Percentiles rank a stretch among this genome's conserved stretches.
These are phyloP conservation scores for Phytophthora pistaciae DNA, from an alignment of 352 stramenopile genomes.

Conservation along the genomic window DNA sequence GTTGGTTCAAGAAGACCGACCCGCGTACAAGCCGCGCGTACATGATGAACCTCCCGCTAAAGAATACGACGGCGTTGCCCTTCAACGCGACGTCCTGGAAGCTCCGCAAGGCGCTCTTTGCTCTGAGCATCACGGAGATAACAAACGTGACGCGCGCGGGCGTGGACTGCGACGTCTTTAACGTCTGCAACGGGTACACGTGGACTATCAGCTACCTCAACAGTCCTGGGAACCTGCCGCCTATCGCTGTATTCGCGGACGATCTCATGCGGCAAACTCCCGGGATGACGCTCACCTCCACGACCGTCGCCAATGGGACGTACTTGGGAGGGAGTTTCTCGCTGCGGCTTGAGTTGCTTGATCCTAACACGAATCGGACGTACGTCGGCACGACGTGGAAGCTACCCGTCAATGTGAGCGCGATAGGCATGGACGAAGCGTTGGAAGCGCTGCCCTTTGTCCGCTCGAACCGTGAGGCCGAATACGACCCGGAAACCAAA, in stretches of 20 bases:
- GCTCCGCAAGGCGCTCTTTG: conserved; percentile 47
- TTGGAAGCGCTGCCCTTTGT: conserved; percentile 76
- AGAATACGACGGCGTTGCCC: conserved; percentile 53
- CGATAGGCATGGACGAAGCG: conserved; percentile 76
- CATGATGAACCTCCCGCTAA: conserved; percentile 38
- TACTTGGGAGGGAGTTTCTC: conserved; percentile 75
- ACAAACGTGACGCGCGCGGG: conserved; percentile 45
- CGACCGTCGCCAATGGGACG: conserved; percentile 75
- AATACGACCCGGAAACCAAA: conserved; percentile 67
- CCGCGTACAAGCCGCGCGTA: conserved; percentile 53
- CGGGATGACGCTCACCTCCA: conserved; percentile 26
- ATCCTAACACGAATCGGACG: conserved; percentile 45
- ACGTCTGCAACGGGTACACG: conserved; percentile 70
- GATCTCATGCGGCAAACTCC: conserved; percentile 43
- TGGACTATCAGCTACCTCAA: conserved; percentile 75
- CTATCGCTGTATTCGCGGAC: conserved; percentile 55
- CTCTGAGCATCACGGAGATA: conserved; percentile 51
- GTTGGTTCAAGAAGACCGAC: conserved; percentile 61
- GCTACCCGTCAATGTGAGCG: conserved; percentile 77
- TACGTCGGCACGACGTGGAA: conserved; percentile 67
- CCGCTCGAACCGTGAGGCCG: conserved; percentile 67
- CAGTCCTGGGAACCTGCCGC: conserved; percentile 70
- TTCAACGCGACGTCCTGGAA: conserved; percentile 47
- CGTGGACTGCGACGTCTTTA: conserved; percentile 66
- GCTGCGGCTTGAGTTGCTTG: conserved; percentile 60